Base-by-base conservation (phyloP, 23 red algal species). In the Gracilaria vermiculophylla region DNA sequence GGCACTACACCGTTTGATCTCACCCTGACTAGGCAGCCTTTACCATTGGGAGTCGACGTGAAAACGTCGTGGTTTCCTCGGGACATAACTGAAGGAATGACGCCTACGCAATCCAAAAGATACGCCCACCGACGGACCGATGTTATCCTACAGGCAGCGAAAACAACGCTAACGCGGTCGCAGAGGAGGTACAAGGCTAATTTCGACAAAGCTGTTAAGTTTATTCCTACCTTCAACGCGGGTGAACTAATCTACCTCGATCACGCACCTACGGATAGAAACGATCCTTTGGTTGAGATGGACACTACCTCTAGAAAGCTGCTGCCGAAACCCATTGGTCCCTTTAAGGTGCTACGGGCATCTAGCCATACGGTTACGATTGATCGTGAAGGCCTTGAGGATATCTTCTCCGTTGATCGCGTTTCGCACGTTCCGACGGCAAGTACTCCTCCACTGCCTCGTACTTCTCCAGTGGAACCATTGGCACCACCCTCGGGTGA, bases 1-100 rank as follows among this genome's bases (percentile, higher is more conserved):
- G 83, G 23, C 24, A 62, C 70, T 41, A 77, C 64, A 16, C 83
- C 67, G 9, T 77, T 77, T 31, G 69, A 88, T 51, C 41, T 88
- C 12, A 34, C 54, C 35, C 42, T 88, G 41, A 33, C 49, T 27
- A n/a, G 75, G 54, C 75, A 53, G 49, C 42, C 75, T 57, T 1
- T 53, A 16, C 36, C 44, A n/a, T 29, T 79, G 24, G 47, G n/a
- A 35, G 44, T 79, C 11, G 47, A 49, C 21, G 51, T 54, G 51
- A 54, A 54, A 17, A 54, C 51, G 14, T 54, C 51, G 3, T 54
- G 51, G 51, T 4, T 54, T 16, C 14, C 51, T 54, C 51, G 21
- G 14, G 51, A 54, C 13, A 54, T 54, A 14, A 54, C 51, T 2
- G 51, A 54, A 54, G 51, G 51, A 10, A 54, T 54, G 51, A 54